Base-by-base conservation (phyloP, 2,329 filamentous ascomycete genomes). In the Microsporum ferrugineum region DNA sequence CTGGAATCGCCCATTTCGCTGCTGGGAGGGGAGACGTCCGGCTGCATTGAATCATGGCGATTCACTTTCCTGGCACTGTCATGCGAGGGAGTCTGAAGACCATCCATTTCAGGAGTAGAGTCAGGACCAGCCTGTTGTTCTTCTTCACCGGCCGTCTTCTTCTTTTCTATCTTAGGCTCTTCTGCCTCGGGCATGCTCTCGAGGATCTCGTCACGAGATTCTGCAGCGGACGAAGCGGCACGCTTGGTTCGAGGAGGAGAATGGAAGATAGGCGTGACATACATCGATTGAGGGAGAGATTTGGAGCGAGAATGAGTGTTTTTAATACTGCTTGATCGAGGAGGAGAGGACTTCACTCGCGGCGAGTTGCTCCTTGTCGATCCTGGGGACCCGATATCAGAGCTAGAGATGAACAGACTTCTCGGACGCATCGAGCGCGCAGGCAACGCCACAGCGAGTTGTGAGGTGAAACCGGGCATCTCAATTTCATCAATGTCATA, bases 401-500 rank as follows among this genome's bases (percentile, higher is more conserved):
- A 67, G 38, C 68, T 67, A 6, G 72, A 69, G 2, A 72, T 70
- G 61, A 76, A 73, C 63, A 79, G 69, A 64, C 75, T 77, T 23
- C 72, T 70, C 27, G 74, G 73, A 39, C 75, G 73, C 58, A 73
- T 59, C n/a, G 64, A 63, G 39, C 64, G 63, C 17, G 63, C 64
- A 33, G 59, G 63, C 17, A 65, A 29, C 3, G 64, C 63, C 23
- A 64, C 56, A 2, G 60, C 60, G 17, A 63, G 59, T 27, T 64
- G 51, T 7, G 72, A 72, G 0, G 81, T 83, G 3, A 90, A 78
- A 0, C 87, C 88, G 2, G 88, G 88, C 51, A 90, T 82, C 68
- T 94, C 88, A 47, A 95, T 94, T 70, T 95, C 89, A 53, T 86
- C 81, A 5, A 92, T 75, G 69, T 95, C 89, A 56, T 84, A 80